Percentiles rank a stretch among this genome's conserved stretches.
Conservation (phyloP, 2,329 filamentous ascomycete species). For the Trichoderma koningii region DNA sequence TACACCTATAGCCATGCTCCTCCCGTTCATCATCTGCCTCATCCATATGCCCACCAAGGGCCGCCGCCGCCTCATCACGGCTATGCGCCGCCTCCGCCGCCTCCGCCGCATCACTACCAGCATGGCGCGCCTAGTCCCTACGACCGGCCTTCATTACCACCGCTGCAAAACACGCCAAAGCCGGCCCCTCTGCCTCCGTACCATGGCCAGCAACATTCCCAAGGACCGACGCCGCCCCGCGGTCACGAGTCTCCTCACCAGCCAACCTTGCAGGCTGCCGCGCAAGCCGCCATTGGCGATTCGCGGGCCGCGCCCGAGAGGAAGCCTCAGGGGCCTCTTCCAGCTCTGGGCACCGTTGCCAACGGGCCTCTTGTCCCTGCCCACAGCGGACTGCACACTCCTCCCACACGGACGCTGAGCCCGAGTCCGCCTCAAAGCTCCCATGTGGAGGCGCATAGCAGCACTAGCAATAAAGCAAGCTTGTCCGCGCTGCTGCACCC, state of each 20-base stretch:
- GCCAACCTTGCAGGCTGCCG: constrained; percentile 49
- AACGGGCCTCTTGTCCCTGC: constrained; percentile 35
- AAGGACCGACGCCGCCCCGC: constrained; percentile 42
- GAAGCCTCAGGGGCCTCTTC: constrained; percentile 48
- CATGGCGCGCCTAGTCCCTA: constrained; percentile 32
- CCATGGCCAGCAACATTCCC: constrained; percentile 39
- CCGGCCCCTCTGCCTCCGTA: constrained; percentile 37
- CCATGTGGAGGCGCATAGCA: constrained; percentile 39
- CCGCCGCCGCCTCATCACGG: constrained; percentile 36
- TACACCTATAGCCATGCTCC: constrained; percentile 47
- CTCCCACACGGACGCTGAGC: constrained; percentile 51
- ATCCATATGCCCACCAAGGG: constrained; percentile 37
- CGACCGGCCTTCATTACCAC: constrained; percentile 44
- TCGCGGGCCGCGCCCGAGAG: constrained; percentile 42
- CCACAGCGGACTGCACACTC: constrained; percentile 43
- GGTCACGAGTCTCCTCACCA: constrained; percentile 47
- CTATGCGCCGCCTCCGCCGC: constrained; percentile 12
- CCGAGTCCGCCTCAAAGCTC: constrained; percentile 51
- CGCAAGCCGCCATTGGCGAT: constrained; percentile 47
- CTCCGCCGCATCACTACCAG: constrained; percentile 31
- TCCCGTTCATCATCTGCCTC: constrained; percentile 36
- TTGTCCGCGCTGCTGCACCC: constrained; percentile 56
- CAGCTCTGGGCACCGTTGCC: constrained; percentile 44
- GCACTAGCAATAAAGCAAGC: constrained; percentile 45
- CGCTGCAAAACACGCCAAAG: constrained; percentile 38